Percentiles rank a stretch among this genome's conserved stretches.
Evolutionary conservation across 352 stramenopile species (phyloP).

Genomic region (Globisporangium ultimum): DNA sequence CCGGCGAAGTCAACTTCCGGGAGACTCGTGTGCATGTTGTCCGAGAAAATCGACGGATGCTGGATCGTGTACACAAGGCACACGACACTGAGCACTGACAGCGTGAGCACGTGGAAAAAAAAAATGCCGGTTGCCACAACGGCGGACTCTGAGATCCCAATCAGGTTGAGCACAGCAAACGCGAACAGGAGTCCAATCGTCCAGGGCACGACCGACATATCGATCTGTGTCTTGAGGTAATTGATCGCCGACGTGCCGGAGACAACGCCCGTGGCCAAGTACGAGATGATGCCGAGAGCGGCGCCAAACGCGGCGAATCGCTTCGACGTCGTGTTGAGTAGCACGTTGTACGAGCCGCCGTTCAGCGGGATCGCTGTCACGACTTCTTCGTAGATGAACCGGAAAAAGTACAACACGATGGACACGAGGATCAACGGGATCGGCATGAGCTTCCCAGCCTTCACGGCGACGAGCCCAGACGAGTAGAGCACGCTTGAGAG

Average conservation of each 20-base stretch:
- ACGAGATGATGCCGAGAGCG: conserved; percentile 79
- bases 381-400: conserved; percentile 82
- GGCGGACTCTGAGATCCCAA: conserved; percentile 75
- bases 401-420: conserved; percentile 41
- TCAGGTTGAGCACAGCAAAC: conserved; percentile 66
- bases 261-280: conserved; percentile 76
- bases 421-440: conserved; percentile 67
- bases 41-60: conserved; percentile 32
- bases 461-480: conserved; percentile 35
- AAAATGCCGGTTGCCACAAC: conserved; percentile 77
- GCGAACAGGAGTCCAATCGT: conserved; percentile 50
- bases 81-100: conserved; percentile 45
- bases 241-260: conserved; percentile 33
- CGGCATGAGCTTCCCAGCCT: conserved; percentile 68
- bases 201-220: conserved; percentile 21
- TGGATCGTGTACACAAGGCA: conserved; percentile 46
- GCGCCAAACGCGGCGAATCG: conserved; percentile 69
- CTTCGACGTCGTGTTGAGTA: conserved; percentile 87
- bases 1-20: conserved; percentile 45
- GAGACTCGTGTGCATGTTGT: conserved; percentile 54
- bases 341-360: conserved; percentile 84
- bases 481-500: conserved; percentile 73
- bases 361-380: conserved; percentile 84
- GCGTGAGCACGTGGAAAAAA: conserved; percentile 56
- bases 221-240: conserved; percentile 34